A percentile compares a stretch with the other conserved stretches of the same genome.
Evolutionary conservation across 805 yeast species (phyloP).

Genomic region (Kazachstania bromeliacearum): DNA sequence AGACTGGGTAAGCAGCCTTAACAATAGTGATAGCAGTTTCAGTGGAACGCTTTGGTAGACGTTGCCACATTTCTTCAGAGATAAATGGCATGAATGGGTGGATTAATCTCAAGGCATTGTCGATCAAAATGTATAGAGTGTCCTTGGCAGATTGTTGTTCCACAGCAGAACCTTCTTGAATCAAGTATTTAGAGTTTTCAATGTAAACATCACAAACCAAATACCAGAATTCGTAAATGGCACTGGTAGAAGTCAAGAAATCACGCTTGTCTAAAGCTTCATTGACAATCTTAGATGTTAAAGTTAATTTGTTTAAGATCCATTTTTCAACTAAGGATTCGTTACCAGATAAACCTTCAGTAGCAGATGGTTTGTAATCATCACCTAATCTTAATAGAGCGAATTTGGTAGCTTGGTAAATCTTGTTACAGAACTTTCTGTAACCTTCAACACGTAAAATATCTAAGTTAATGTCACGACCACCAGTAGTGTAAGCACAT

Average conservation of each 20-base stretch:
- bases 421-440: slow-evolving; percentile 98
- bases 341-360: slow-evolving; percentile 54
- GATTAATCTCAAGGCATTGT: slow-evolving; percentile 80
- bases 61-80: slow-evolving; percentile 98
- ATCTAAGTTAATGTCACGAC: slow-evolving; percentile 94
- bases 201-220: slow-evolving; percentile 96
- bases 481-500: slow-evolving; percentile 98
- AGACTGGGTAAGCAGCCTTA: slow-evolving; percentile 71
- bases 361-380: slow-evolving; percentile 74
- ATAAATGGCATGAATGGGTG: slow-evolving; percentile 98
- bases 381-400: slow-evolving; percentile 88
- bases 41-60: slow-evolving; percentile 77
- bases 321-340: slow-evolving; percentile 93
- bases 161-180: slow-evolving; percentile 78
- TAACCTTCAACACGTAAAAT: slow-evolving; percentile 96
- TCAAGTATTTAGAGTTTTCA: slow-evolving; percentile 90
- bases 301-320: slow-evolving; percentile 81
- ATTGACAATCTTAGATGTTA: slow-evolving; percentile 55
- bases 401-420: slow-evolving; percentile 96
- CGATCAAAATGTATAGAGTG: slow-evolving; percentile 86
- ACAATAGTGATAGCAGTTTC: slow-evolving; percentile 66
- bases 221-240: slow-evolving; percentile 89
- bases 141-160: slow-evolving; percentile 88
- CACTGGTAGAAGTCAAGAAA: slow-evolving; percentile 77
- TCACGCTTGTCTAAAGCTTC: slow-evolving; percentile 73